Base-by-base conservation (phyloP, 352 stramenopile species). In the Pythium sukuiense region DNA sequence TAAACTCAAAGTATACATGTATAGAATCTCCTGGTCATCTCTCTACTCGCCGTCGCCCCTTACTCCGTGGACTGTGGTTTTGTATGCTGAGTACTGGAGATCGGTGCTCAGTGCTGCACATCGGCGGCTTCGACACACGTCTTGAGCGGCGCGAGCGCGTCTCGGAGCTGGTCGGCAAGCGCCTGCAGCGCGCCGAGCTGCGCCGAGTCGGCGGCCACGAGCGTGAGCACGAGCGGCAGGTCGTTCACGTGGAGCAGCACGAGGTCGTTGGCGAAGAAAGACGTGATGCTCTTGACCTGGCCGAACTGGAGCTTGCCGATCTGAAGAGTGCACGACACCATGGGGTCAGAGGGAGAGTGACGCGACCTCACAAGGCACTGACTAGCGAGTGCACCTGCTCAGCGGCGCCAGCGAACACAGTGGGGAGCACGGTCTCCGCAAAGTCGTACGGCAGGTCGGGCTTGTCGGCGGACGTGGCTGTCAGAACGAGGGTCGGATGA, bases 271-370 rank as follows among this genome's bases (percentile, higher is more conserved):
- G 79, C 79, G 57, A 88, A 94, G 72, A 91, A 94, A 12, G 77
- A 80, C 55, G 83, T 94, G 52, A 92, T 72, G 55, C 74, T 89
- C 59, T 87, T 69, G 57, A 94, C 83, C 7, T 68, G 69, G 30
- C 83, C 85, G 59, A 94, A 92, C 61, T 88, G 83, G 67, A 94
- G 80, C 69, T 94, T 94, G 24, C 85, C 85, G 13, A 91, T 72
- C 81, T 92, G 59, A 27, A 68, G 1, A 27, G 18, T 37, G 9
- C 13, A 14, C 27, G 57, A 14, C 6, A 7, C 11, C 56, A 43
- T 5, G 1, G 16, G 9, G 41, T 26, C 41, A 48, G 18, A 7
- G 41, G 41, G 41, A 18, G 37, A 18, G 16, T 3, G 8, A 13
- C 9, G 11, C 37, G 1, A 43, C 9, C 37, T 13, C 9, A 43